Percentiles rank a stretch among this genome's conserved stretches.
These are phyloP conservation scores for Amauroascus verrucosus DNA, from an alignment of 2,329 filamentous ascomycete species.

Conservation along the genomic window DNA sequence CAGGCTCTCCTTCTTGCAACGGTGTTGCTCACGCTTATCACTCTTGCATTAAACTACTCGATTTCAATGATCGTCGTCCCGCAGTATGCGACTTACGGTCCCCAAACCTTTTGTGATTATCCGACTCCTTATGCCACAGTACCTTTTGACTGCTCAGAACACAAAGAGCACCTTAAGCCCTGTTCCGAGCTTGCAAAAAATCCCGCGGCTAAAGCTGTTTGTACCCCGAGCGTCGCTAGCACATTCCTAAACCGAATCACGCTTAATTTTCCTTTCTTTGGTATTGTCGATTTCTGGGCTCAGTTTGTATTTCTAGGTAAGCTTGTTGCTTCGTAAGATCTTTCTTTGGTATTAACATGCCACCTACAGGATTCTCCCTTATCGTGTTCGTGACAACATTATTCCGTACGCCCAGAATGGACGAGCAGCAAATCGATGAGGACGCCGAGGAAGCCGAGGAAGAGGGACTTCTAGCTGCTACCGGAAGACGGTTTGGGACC, in stretches of 20 bases:
- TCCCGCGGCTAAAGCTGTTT: conserved; percentile 64
- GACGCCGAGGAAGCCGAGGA: conserved; percentile 89
- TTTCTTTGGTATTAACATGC: neutral
- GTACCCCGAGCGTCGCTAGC: conserved; percentile 82
- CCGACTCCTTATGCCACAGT: conserved; percentile 51
- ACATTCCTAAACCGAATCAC: conserved; percentile 89
- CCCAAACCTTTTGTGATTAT: conserved; percentile 84
- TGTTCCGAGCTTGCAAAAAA: conserved; percentile 70
- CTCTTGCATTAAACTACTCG: conserved; percentile 84
- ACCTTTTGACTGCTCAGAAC: conserved; percentile 61
- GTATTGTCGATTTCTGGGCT: conserved; percentile 86
- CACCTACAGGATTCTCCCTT: conserved; percentile 53
- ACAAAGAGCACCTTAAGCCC: conserved; percentile 61
- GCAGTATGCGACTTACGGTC: conserved; percentile 87
- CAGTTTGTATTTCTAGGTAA: conserved; percentile 77
- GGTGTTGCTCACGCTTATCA: conserved; percentile 79
- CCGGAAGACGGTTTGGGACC: conserved; percentile 68
- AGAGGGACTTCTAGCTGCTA: conserved; percentile 78
- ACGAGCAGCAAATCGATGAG: conserved; percentile 69
- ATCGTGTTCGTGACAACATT: conserved; percentile 69
- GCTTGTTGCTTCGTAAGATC: neutral
- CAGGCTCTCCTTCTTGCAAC: conserved; percentile 87
- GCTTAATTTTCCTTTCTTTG: conserved; percentile 92
- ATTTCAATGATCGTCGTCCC: conserved; percentile 90
- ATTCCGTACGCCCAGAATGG: conserved; percentile 67